These are phyloP conservation scores for Lecanosticta acicola DNA, from an alignment of 2,329 filamentous ascomycete genomes.

Conservation along the genomic window DNA sequence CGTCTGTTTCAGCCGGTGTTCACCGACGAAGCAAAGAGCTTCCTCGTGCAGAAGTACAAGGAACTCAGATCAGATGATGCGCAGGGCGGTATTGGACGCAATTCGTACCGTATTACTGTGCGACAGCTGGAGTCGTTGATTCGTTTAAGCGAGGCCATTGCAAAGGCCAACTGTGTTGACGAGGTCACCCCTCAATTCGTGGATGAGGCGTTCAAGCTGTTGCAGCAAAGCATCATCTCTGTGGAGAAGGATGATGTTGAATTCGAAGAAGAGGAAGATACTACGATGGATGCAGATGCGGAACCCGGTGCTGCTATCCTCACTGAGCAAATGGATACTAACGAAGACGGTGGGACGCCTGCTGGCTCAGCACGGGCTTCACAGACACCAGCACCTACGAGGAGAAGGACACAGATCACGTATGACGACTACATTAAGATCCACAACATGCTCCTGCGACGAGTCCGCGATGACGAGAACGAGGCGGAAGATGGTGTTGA, in stretches of 20 bases:
- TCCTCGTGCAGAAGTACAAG: conserved; percentile 90
- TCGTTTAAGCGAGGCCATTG: conserved; percentile 92
- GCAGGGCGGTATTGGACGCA: conserved; percentile 86
- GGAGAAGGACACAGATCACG: conserved; percentile 77
- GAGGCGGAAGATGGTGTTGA: conserved; percentile 75
- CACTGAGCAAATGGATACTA: conserved; percentile 49
- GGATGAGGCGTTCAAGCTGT: conserved; percentile 81
- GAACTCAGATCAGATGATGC: conserved; percentile 89
- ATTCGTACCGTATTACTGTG: conserved; percentile 96
- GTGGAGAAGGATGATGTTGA: conserved; percentile 98
- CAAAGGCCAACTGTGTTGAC: conserved; percentile 92
- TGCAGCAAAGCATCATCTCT: conserved; percentile 91
- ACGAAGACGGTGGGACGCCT: conserved; percentile 24
- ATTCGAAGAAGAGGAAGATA: conserved; percentile 68
- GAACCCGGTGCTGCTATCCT: conserved; percentile 39
- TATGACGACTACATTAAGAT: conserved; percentile 94
- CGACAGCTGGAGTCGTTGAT: conserved; percentile 95
- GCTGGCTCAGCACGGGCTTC: conserved; percentile 40
- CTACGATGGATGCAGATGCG: conserved; percentile 45
- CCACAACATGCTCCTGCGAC: conserved; percentile 75
- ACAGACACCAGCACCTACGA: conserved; percentile 37
- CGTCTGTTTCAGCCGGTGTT: conserved; percentile 92
- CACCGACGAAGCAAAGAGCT: conserved; percentile 74
- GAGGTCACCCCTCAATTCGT: conserved; percentile 83
- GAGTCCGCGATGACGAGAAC: conserved; percentile 76